Base-by-base conservation (phyloP, 441 rosid species). In the Corymbia calophylla region DNA sequence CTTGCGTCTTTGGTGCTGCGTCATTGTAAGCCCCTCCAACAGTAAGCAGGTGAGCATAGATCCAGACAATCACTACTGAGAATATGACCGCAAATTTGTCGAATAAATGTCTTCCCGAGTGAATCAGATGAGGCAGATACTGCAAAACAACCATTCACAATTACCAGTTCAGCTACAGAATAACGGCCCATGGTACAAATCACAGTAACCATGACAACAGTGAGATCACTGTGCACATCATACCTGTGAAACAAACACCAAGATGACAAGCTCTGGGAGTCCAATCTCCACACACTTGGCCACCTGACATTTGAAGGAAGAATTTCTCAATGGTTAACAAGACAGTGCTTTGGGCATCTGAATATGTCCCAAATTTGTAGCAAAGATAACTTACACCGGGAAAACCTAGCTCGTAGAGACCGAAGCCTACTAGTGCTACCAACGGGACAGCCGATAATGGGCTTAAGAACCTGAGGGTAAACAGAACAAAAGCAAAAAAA, bases 201-300 rank as follows among this genome's bases (percentile, higher is more conserved):
- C 5, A 77, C 84, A 39, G 84, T 47, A 21, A 77, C n/a, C 84
- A 39, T 44, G 51, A 77, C n/a, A 23, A 44, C 14, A 23, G 23
- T 39, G 17, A 77, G 51, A 77, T 77, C 51, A 44, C 17, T 77
- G 84, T 77, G 84, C 84, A 39, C 6, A 39, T 82, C 91, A 49
- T 77, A 95, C 99, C 98, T 98, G 99, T 51, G 98, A 96, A 92
- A 98, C 88, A 89, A 98, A 94, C 73, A 98, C 96, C 89, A 98
- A 53, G 86, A 98, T 93, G 92, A 97, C 89, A 64, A 98, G 96
- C 91, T 95, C 93, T 51, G 99, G 99, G 88, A 98, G 96, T 82
- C 99, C 99, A 92, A 98, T 98, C 94, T 98, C 99, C 92, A 98
- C 96, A 90, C 99, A 98, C 91, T 95, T 97, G 90, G 98, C 99